Evolutionary conservation across 2,329 filamentous ascomycete genomes (phyloP).

Genomic region (Aspergillus puulaauensis): DNA sequence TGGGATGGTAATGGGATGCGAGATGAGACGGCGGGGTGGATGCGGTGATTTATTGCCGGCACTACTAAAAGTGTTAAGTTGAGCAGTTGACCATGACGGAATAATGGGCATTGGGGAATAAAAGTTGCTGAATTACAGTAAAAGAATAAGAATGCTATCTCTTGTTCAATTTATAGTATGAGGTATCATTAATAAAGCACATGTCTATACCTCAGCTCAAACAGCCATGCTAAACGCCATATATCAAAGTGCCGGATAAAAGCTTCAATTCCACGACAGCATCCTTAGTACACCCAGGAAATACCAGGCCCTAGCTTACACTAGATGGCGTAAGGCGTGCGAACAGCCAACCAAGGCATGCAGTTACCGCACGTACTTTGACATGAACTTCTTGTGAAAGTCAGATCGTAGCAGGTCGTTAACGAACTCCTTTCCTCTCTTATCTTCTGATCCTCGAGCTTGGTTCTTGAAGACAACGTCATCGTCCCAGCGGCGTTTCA

Average conservation of each 20-base stretch:
- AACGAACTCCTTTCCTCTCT: conserved; percentile 92
- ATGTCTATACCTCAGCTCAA: background rate
- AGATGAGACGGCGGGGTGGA: conserved; percentile 9
- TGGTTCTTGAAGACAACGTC: conserved; percentile 99
- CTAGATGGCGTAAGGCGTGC: background rate
- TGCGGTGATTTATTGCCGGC: conserved; percentile 18
- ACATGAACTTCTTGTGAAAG: conserved; percentile 98
- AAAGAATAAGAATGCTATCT: background rate
- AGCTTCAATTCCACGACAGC: background rate
- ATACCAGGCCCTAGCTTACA: background rate
- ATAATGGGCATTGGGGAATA: too few relatives aligned
- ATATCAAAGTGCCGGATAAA: background rate
- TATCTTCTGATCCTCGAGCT: conserved; percentile 89
- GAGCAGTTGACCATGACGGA: too few relatives aligned
- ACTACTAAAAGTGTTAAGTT: background rate
- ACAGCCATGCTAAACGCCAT: background rate
- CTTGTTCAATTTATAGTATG: background rate
- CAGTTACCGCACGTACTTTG: conserved; percentile 49
- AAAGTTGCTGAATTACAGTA: too few relatives aligned
- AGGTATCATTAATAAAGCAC: background rate
- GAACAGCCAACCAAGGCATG: background rate
- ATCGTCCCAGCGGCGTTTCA: conserved; percentile 90
- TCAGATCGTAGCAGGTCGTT: conserved; percentile 93
- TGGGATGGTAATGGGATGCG: background rate
- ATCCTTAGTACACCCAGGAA: background rate